A percentile compares a stretch with the other conserved stretches of the same genome.
Conservation (phyloP, 1,284 basidiomycete genomes). For the Cryptococcus sp. region DNA sequence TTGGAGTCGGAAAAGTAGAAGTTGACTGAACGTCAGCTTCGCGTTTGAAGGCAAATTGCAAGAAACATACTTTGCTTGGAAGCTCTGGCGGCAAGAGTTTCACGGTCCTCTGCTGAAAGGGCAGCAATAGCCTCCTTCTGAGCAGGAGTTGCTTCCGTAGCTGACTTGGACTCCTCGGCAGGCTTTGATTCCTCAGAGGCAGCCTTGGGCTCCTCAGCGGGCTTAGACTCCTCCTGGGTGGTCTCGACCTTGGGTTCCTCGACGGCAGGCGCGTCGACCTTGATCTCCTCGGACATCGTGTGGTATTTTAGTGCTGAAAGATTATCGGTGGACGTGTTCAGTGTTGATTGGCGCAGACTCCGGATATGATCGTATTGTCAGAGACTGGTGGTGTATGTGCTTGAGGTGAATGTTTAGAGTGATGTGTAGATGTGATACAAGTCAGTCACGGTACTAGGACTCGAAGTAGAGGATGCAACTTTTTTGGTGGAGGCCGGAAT, state of each 20-base stretch:
- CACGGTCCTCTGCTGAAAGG: slow-evolving; percentile 21
- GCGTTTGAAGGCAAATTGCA: neutral
- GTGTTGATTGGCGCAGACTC: too few relatives aligned
- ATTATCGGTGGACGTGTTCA: too few relatives aligned
- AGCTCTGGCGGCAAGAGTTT: slow-evolving; percentile 25
- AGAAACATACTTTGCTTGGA: slow-evolving; percentile 39
- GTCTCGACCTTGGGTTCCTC: neutral
- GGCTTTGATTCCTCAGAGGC: neutral
- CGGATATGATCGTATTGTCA: too few relatives aligned
- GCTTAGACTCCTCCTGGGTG: neutral
- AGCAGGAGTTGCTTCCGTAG: neutral
- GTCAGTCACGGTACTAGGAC: too few relatives aligned
- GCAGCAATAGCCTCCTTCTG: neutral
- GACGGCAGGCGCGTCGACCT: too few relatives aligned
- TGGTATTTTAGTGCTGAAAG: neutral
- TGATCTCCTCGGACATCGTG: neutral
- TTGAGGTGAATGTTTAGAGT: too few relatives aligned
- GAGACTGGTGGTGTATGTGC: too few relatives aligned
- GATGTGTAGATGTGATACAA: too few relatives aligned
- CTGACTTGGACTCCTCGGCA: neutral
- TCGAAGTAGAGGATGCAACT: too few relatives aligned
- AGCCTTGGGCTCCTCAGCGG: neutral
- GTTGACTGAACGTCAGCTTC: slow-evolving; percentile 60
- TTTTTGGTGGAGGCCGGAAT: too few relatives aligned
- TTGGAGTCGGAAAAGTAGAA: slow-evolving; percentile 98